phyloP scores from a whole-genome alignment of 2,329 filamentous ascomycete species.

The Ophiocordyceps sinensis region DNA sequence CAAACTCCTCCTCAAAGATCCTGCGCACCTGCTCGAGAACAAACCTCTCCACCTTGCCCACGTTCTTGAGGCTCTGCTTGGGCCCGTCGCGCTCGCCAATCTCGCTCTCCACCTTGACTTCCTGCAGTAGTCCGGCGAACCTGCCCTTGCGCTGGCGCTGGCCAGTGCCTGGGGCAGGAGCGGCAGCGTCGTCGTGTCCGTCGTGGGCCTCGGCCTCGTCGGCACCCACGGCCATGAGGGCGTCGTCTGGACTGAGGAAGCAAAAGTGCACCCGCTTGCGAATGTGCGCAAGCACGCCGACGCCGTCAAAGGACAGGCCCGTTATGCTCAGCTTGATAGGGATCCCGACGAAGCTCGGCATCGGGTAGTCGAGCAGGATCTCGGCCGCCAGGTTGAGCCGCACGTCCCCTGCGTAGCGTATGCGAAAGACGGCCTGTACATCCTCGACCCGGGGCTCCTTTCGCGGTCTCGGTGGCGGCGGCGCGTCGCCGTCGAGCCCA shows the following conservation, averaged over 20 bases:
- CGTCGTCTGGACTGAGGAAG: conserved; percentile 86
- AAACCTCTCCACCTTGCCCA: conserved; percentile 96
- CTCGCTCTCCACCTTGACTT: conserved; percentile 87
- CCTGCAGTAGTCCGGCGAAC: conserved; percentile 69
- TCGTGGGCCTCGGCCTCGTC: conserved; percentile 22
- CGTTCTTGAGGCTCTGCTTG: conserved; percentile 93
- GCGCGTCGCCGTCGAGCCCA: conserved; percentile 11
- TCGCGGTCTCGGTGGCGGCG: conserved; percentile 1
- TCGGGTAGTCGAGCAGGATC: conserved; percentile 92
- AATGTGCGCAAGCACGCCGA: conserved; percentile 84
- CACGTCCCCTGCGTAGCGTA: conserved; percentile 78
- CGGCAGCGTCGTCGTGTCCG: conserved; percentile 1
- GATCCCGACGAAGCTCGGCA: conserved; percentile 95
- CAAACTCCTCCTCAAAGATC: conserved; percentile 97
- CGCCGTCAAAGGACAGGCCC: conserved; percentile 85
- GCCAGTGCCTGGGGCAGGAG: conserved; percentile 4
- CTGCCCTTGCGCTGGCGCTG: conserved; percentile 13
- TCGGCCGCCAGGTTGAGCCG: conserved; percentile 83
- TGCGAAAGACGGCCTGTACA: conserved; percentile 82
- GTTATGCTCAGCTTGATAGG: conserved; percentile 92
- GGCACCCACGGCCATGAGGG: conserved; percentile 51
- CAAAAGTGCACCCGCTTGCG: conserved; percentile 83
- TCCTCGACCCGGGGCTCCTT: conserved; percentile 71
- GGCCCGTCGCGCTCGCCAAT: conserved; percentile 85
- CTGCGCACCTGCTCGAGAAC: conserved; percentile 90